Evolutionary conservation across 768 basidiomycete species (phyloP), one percentile per base, ranked within the genome.

Genomic region (Agrocybe pediades): DNA sequence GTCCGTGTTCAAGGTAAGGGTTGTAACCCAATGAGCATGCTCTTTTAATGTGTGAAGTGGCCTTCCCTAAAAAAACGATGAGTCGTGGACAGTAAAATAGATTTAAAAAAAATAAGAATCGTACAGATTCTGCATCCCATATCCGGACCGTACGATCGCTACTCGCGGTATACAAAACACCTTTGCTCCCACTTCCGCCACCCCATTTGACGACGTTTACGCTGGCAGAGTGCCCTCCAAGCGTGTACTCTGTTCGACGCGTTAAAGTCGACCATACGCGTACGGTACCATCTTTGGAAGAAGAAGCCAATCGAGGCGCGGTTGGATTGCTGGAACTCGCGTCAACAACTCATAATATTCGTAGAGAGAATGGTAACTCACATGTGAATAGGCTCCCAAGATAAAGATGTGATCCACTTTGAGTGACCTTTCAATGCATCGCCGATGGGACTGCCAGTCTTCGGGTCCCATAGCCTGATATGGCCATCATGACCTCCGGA

Each of bases 21-120:
- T 98, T 17, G 95, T 99, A 7, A 99, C 97, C 96, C 95, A 98
- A 65, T 99, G 97, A 0, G 95, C 97, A 62, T 99, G 96, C 57
- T 98, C 95, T 68, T 92, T 94, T 23, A 98, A 74, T 0, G 87
- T 86, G 62, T 95, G 82, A 30, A 98, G 74, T 23, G 85, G 83
- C 68, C 84, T 88, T 0, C 95, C 96, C 89, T 95, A 60, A 44
- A 19, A 49, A 53, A 24, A 51, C 1, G 49, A 45, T 26, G n/a
- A n/a, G n/a, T n/a, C n/a, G n/a, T n/a, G n/a, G n/a, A n/a, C n/a
- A 53, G 15, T 43, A 36, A 33, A 17, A 42, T 36, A 23, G 17
- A 47, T 47, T 9, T 6, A 17, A 46, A 13, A 2, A 21, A 2
- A 33, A 29, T 27, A 29, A 26, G 15, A 43, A 17, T 3, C 41